Evolutionary conservation across 495 filamentous ascomycete species (phyloP).

Genomic region (Talaromyces adpressus): DNA sequence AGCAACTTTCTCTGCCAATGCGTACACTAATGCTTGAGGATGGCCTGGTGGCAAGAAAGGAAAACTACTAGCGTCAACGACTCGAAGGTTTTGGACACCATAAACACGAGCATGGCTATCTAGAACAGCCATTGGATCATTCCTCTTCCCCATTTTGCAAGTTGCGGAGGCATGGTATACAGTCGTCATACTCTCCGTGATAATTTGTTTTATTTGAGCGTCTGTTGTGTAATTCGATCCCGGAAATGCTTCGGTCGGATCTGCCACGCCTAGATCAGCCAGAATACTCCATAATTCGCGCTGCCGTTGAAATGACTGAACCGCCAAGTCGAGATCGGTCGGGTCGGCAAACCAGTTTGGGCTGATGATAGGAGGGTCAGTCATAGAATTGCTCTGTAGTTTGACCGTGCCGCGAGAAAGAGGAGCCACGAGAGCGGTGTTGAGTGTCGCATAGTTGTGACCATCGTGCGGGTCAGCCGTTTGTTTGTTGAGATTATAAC

Average conservation of each 20-base stretch:
- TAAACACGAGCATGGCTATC: constrained; percentile 39
- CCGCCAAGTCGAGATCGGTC: constrained; percentile 34
- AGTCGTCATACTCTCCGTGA: constrained; percentile 28
- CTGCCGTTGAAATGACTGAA: constrained; percentile 36
- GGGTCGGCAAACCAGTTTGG: constrained; percentile 36
- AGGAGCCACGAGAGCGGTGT: constrained; percentile 33
- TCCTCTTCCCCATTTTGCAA: constrained; percentile 38
- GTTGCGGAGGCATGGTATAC: constrained; percentile 45
- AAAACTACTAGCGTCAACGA: constrained; percentile 54
- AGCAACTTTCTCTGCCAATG: constrained; percentile 51
- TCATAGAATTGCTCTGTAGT: constrained; percentile 33
- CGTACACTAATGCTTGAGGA: constrained; percentile 48
- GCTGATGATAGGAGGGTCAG: constrained; percentile 44
- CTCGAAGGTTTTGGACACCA: constrained; percentile 29
- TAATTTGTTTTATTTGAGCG: constrained; percentile 34
- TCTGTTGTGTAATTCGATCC: constrained; percentile 37
- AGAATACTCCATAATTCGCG: constrained; percentile 21
- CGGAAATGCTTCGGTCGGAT: constrained; percentile 32
- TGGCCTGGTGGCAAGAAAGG: constrained; percentile 53
- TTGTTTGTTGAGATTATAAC: constrained; percentile 15
- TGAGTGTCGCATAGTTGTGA: constrained; percentile 36
- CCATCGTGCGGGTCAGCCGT: constrained; percentile 18
- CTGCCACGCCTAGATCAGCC: neutral
- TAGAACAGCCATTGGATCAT: constrained; percentile 42
- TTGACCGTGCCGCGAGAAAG: constrained; percentile 48